Percentiles rank a stretch among this genome's conserved stretches.
Evolutionary conservation across 352 stramenopile genomes (phyloP).

Genomic region (Globisporangium cylindrosporum): DNA sequence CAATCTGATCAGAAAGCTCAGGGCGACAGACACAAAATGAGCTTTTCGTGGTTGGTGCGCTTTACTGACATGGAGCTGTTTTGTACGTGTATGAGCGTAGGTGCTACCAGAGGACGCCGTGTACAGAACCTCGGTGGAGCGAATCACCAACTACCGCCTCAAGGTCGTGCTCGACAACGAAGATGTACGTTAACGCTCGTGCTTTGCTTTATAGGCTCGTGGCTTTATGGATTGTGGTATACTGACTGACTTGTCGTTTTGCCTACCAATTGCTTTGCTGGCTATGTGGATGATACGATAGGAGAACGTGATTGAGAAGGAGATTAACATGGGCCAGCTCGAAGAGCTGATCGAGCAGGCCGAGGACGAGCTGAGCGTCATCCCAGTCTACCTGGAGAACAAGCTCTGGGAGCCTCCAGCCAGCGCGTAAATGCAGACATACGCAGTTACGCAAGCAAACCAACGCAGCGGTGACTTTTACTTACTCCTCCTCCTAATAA

Average conservation of each 20-base stretch:
- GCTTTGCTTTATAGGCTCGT: background rate
- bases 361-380: constrained; percentile 82
- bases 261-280: background rate
- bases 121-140: constrained; percentile 77
- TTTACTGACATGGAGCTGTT: background rate
- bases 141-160: constrained; percentile 85
- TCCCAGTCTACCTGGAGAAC: constrained; percentile 85
- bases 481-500: constrained; percentile 15
- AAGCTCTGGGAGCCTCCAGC: constrained; percentile 84
- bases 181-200: constrained; percentile 41
- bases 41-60: background rate
- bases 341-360: constrained; percentile 88
- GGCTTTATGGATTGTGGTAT: background rate
- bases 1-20: background rate
- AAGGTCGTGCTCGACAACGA: constrained; percentile 69
- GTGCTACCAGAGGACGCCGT: constrained; percentile 60
- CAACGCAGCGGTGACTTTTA: constrained; percentile 6
- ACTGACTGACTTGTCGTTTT: background rate
- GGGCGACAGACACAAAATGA: background rate
- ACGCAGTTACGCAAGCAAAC: background rate
- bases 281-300: constrained; percentile 16
- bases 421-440: constrained; percentile 28
- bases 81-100: constrained; percentile 20
- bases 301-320: constrained; percentile 79
- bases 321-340: constrained; percentile 86